Percentiles rank a stretch among this genome's conserved stretches.
Evolutionary conservation across 2,329 filamentous ascomycete species (phyloP).

Genomic region (Exophiala spinifera): DNA sequence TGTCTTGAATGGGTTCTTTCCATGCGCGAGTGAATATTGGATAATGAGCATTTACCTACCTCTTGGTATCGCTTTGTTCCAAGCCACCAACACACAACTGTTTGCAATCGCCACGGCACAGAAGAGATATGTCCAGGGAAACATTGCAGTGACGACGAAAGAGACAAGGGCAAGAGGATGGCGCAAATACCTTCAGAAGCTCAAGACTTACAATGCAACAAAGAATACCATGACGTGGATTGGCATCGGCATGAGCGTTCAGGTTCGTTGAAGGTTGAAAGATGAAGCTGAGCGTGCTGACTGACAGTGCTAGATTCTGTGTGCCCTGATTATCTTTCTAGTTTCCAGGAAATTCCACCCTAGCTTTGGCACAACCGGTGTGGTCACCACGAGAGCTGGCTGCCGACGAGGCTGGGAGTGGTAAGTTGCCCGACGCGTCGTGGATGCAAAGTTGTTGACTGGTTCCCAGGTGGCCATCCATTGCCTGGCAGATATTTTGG

Average conservation of each 20-base stretch:
- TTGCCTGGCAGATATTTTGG: constrained; percentile 64
- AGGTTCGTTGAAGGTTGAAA: constrained; percentile 42
- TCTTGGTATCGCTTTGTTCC: constrained; percentile 63
- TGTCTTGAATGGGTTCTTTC: constrained; percentile 38
- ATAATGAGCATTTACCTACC: constrained; percentile 65
- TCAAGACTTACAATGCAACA: constrained; percentile 46
- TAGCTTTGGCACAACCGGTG: constrained; percentile 48
- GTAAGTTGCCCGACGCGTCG: constrained; percentile 36
- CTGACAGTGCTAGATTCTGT: constrained; percentile 47
- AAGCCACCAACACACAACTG: constrained; percentile 62
- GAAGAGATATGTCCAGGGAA: constrained; percentile 29
- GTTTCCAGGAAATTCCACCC: constrained; percentile 64
- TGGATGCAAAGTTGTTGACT: constrained; percentile 6
- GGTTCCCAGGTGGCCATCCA: constrained; percentile 54
- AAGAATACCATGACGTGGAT: constrained; percentile 52
- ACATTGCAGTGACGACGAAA: constrained; percentile 3
- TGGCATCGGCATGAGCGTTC: constrained; percentile 53
- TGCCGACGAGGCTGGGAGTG: constrained; percentile 63
- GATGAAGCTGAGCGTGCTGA: not conserved
- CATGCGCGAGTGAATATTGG: constrained; percentile 60
- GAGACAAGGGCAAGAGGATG: constrained; percentile 28
- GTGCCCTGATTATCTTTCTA: constrained; percentile 60
- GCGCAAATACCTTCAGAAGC: constrained; percentile 37
- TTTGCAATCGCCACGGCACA: constrained; percentile 58
- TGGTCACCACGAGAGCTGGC: constrained; percentile 48